Base-by-base conservation (phyloP, 495 filamentous ascomycete genomes). In the Tuber borchii region DNA sequence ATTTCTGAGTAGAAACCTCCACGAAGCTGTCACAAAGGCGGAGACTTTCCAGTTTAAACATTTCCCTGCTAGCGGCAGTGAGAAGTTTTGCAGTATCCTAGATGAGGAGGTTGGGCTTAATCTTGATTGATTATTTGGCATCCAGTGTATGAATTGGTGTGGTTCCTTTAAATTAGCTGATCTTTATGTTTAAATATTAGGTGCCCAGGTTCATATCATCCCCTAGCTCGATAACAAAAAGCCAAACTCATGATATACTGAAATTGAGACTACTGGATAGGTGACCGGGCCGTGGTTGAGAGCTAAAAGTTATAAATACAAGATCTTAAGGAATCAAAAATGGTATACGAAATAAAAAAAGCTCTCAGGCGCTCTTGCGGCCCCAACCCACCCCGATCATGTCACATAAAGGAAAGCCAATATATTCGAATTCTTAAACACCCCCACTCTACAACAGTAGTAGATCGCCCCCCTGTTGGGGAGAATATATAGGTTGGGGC, bases 401-500 rank as follows among this genome's bases (percentile, higher is more conserved):
- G 5, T 34, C 56, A 1, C 56, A 34, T 65, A 31, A 34, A 34
- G 56, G 51, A 65, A 65, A 17, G 31, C 16, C 16, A 65, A 19
- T 34, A 17, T 65, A 65, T 17, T n/a, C 7, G 31, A 65, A 65
- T 34, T 9, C 56, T 19, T 17, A 31, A 34, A 65, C 56, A 75
- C 7, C 48, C 44, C 75, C 72, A 75, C 77, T 48, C 72, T 83
- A 85, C 78, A 87, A 83, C 77, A 89, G 80, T 76, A 92, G 82
- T 81, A 91, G 83, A 85, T 91, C 89, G 39, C 86, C 87, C 39
- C 84, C 87, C 71, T 85, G 86, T 10, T 83, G 85, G 22, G 87
- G 87, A 84, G 87, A 88, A 77, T 90, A 87, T 19, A 88, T 85
- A 77, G 87, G 86, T 84, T 91, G 87, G 45, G 88, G 87, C 45